Base-by-base conservation (phyloP, 768 basidiomycete genomes). In the Boletus reticulatus region DNA sequence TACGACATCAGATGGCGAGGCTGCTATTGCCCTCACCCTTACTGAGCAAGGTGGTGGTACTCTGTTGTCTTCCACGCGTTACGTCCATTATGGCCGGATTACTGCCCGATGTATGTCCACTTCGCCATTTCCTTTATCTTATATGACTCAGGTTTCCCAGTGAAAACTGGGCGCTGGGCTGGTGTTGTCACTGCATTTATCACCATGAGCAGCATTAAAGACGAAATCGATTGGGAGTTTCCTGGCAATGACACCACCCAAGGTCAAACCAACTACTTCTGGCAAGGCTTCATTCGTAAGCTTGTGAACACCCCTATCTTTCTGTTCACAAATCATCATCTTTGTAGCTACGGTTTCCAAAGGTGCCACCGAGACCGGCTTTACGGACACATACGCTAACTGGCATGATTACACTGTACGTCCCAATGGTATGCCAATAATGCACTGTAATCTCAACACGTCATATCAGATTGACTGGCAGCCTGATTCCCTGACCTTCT, bases 211-310 rank as follows among this genome's bases (percentile, higher is more conserved):
- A 82, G 87, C 60, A 78, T 92, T 62, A 91, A 89, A 67, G 88
- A 91, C 64, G 91, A 92, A 67, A 89, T 93, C 49, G 90, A 93
- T 60, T 92, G 91, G 89, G 89, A 92, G 67, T 92, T 85, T 63
- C 87, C 89, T 52, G 88, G 89, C 7, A 75, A 74, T 44, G 64
- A 72, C 19, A 85, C 83, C 3, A 81, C 80, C 2, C 65, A 84
- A 52, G 92, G 78, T 10, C 92, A 95, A 72, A 85, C 83, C 38
- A 94, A 94, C 67, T 87, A 75, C 62, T 92, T 89, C 74, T 92
- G 88, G 88, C 82, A 88, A 66, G 86, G 86, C 29, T 51, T 77
- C 50, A 80, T 89, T 51, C 83, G 85, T 87, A 65, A 61, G 86
- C 76, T 37, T 42, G 7, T 17, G 6, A 24, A 29, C 20, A 3